Conservation (phyloP, 352 stramenopile genomes). For the Paralagenidium karlingii region DNA sequence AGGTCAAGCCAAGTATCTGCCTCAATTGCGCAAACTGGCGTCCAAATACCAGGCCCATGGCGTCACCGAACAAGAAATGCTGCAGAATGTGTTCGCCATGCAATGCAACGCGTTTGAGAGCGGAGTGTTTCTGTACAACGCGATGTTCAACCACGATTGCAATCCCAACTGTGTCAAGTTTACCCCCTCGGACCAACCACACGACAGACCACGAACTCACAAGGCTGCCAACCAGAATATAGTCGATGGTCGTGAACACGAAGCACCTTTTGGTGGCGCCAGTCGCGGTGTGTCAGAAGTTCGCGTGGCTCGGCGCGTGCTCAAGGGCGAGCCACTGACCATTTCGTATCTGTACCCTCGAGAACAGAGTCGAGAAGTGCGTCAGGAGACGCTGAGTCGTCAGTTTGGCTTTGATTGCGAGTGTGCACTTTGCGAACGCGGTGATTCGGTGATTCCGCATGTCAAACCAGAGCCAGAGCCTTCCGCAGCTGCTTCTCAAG, state of each 20-base stretch:
- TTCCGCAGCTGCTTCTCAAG: not conserved
- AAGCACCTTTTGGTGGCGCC: no score
- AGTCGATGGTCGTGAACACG: not conserved
- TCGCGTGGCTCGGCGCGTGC: slow-evolving; percentile 72
- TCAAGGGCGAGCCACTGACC: slow-evolving; percentile 82
- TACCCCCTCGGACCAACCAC: slow-evolving; percentile 34
- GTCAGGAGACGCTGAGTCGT: slow-evolving; percentile 71
- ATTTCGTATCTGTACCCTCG: slow-evolving; percentile 90
- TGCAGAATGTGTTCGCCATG: slow-evolving; percentile 84
- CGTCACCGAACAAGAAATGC: slow-evolving; percentile 52
- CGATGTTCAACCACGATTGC: slow-evolving; percentile 92
- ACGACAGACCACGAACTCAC: no score
- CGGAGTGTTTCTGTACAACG: slow-evolving; percentile 88
- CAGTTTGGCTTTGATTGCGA: slow-evolving; percentile 87
- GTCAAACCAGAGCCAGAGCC: slow-evolving; percentile 13
- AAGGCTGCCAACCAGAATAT: no score
- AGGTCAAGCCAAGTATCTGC: slow-evolving; percentile 38
- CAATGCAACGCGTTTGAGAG: slow-evolving; percentile 92
- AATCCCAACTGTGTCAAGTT: slow-evolving; percentile 95
- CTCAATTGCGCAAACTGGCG: slow-evolving; percentile 33
- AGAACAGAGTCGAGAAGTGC: slow-evolving; percentile 73
- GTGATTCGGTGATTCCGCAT: slow-evolving; percentile 54
- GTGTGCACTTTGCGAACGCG: slow-evolving; percentile 50
- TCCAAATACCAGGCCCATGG: slow-evolving; percentile 27
- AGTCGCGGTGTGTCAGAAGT: slow-evolving; percentile 89